A percentile compares a stretch with the other conserved stretches of the same genome.
Conservation (phyloP, 2,329 filamentous ascomycete genomes). For the Fusarium sp. region DNA sequence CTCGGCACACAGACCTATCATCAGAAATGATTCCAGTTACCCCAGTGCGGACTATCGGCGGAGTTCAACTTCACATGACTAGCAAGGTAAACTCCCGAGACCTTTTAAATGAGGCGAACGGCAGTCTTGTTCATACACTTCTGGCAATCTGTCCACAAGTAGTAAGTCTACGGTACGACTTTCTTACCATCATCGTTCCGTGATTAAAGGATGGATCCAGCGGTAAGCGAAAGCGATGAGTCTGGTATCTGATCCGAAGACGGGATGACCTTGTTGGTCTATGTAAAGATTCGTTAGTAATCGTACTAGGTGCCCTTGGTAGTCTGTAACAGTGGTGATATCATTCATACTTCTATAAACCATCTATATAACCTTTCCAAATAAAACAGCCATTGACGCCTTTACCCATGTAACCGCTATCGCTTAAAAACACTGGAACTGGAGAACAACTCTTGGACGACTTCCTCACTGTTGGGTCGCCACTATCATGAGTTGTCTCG, state of each 20-base stretch:
- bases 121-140: background rate
- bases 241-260: background rate
- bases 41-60: background rate
- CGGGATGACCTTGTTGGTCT: background rate
- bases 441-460: background rate
- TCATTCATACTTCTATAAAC: background rate
- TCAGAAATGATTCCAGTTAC: background rate
- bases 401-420: background rate
- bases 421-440: background rate
- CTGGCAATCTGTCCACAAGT: background rate
- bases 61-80: constrained; percentile 7
- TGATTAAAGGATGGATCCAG: background rate
- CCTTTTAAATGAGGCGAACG: background rate
- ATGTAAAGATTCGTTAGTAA: background rate
- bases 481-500: background rate
- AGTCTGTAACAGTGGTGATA: constrained; percentile 4
- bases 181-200: background rate
- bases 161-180: background rate
- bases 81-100: background rate
- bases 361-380: background rate
- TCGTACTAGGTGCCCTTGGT: background rate
- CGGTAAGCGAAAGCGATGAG: background rate
- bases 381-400: constrained; percentile 12
- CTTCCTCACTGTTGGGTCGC: background rate
- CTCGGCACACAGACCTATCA: background rate